Conservation (phyloP, 192 early-diverging fungal species). For the Dissophora globulifera region DNA sequence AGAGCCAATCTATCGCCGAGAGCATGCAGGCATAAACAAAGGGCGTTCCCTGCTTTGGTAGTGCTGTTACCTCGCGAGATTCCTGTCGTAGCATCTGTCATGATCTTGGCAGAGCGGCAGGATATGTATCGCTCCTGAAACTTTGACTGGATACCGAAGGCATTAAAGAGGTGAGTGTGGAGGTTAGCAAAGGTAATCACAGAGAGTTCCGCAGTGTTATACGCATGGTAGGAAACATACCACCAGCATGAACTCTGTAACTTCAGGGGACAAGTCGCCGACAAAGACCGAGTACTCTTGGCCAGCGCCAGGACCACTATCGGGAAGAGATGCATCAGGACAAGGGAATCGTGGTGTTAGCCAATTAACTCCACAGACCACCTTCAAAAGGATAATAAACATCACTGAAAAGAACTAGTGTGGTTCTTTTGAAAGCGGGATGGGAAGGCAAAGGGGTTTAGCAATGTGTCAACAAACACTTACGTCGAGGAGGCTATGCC, state of each 20-base stretch:
- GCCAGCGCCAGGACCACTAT: conserved; percentile 67
- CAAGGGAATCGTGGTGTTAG: too few relatives aligned
- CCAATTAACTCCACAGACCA: too few relatives aligned
- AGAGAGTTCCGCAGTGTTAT: too few relatives aligned
- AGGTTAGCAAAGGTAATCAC: too few relatives aligned
- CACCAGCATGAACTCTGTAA: conserved; percentile 84
- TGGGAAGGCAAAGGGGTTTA: not conserved
- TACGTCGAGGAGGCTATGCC: conserved; percentile 69
- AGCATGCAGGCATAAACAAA: not conserved
- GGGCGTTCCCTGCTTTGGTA: too few relatives aligned
- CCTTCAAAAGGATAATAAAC: too few relatives aligned
- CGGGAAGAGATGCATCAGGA: conserved; percentile 1
- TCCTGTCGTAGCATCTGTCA: conserved; percentile 86
- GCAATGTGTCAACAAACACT: conserved; percentile 7
- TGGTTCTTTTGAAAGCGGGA: not conserved
- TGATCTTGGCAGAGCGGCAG: conserved; percentile 92
- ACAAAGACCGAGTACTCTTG: conserved; percentile 96
- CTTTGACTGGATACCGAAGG: conserved; percentile 63
- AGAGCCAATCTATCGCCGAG: too few relatives aligned
- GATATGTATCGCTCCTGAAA: conserved; percentile 89
- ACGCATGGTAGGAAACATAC: conserved; percentile 68
- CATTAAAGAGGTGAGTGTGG: not conserved
- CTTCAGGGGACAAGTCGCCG: conserved; percentile 92
- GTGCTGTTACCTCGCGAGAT: conserved; percentile 81
- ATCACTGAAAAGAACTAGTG: not conserved